Evolutionary conservation across 2,329 filamentous ascomycete species (phyloP).

Genomic region (Fonsecaea monophora): DNA sequence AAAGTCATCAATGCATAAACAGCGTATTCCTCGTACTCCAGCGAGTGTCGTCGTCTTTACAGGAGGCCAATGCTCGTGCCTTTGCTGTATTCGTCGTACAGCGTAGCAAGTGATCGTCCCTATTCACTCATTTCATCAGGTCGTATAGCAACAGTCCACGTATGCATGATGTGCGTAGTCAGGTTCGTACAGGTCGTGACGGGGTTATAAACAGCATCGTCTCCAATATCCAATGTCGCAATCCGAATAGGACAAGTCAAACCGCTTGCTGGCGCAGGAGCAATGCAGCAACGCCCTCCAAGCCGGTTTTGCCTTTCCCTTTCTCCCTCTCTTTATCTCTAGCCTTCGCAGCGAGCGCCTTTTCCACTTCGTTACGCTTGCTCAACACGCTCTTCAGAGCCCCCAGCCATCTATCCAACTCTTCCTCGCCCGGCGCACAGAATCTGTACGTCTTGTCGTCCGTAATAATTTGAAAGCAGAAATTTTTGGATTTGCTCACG

Average conservation of each 20-base stretch:
- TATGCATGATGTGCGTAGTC: background rate
- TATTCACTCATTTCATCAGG: background rate
- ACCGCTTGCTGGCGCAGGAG: slow-evolving; percentile 17
- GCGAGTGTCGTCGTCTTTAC: background rate
- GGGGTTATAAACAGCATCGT: background rate
- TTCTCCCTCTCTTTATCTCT: slow-evolving; percentile 16
- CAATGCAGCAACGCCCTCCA: slow-evolving; percentile 22
- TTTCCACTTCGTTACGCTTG: slow-evolving; percentile 30
- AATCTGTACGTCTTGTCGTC: slow-evolving; percentile 86
- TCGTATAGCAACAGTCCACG: background rate
- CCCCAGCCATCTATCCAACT: slow-evolving; percentile 81
- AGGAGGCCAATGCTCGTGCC: background rate
- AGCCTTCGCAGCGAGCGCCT: slow-evolving; percentile 23
- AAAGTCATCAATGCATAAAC: slow-evolving; percentile 4
- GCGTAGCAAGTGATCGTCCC: background rate
- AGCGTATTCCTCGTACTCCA: background rate
- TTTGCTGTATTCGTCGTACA: background rate
- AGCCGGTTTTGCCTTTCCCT: slow-evolving; percentile 16
- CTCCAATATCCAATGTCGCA: background rate
- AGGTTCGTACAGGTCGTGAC: background rate
- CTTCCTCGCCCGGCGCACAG: slow-evolving; percentile 79
- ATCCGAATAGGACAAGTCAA: background rate
- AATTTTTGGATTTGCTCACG: slow-evolving; percentile 79
- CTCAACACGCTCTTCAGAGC: slow-evolving; percentile 76
- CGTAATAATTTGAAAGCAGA: slow-evolving; percentile 90